Conservation (phyloP, 176 grass and related monocot species). For the Cenchrus americanus region DNA sequence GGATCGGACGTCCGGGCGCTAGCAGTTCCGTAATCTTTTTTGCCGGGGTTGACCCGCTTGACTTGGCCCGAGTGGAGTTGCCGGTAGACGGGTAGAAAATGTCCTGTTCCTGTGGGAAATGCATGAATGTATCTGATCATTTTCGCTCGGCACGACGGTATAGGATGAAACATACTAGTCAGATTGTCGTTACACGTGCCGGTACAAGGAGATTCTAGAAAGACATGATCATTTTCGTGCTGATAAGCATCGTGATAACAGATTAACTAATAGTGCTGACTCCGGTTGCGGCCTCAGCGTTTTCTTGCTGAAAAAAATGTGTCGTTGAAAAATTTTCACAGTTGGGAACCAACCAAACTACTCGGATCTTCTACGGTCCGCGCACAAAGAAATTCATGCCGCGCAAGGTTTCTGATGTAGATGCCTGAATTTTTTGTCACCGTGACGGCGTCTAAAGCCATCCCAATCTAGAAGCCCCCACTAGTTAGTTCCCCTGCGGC, state of each 20-base stretch:
- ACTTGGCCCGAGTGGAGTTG: neutral
- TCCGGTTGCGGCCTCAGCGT: neutral
- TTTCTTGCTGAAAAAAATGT: neutral
- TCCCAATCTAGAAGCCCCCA: neutral
- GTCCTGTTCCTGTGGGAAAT: neutral
- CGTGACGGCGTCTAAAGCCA: neutral
- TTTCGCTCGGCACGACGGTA: neutral
- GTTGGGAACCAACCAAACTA: neutral
- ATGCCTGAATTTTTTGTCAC: neutral
- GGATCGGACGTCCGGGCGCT: too few relatives aligned
- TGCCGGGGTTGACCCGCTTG: conserved; percentile 38
- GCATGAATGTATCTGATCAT: too few relatives aligned
- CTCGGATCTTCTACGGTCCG: neutral
- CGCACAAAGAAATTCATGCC: neutral
- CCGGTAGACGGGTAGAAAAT: neutral
- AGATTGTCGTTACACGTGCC: neutral
- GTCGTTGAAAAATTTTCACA: neutral
- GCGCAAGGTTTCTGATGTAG: conserved; percentile 17
- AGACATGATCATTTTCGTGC: neutral
- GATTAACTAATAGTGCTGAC: too few relatives aligned
- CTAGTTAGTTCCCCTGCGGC: neutral
- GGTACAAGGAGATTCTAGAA: neutral
- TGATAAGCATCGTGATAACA: neutral
- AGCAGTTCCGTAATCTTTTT: neutral
- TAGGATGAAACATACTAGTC: neutral